Evolutionary conservation across 2,329 filamentous ascomycete genomes (phyloP).

Genomic region (Pleomassaria siparia): DNA sequence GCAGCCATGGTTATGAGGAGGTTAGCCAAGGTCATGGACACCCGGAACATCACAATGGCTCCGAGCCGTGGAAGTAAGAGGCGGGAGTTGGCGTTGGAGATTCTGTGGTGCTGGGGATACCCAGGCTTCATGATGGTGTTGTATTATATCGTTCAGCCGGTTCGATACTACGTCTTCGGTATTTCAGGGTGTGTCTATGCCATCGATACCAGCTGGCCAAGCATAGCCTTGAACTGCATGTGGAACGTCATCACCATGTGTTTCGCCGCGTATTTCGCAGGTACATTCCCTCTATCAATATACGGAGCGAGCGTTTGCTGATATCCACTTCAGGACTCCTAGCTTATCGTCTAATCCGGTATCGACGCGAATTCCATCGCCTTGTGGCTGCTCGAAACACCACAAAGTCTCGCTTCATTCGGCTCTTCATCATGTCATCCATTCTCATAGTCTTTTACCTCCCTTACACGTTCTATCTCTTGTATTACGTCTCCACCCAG

Average conservation of each 20-base stretch:
- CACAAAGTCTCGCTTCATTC: constrained; percentile 62
- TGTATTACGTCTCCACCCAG: constrained; percentile 36
- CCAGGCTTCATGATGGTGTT: constrained; percentile 58
- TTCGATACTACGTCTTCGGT: constrained; percentile 59
- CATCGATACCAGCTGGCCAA: constrained; percentile 60
- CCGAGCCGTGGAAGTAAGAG: constrained; percentile 52
- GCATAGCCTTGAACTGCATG: constrained; percentile 55
- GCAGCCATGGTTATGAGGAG: constrained; percentile 61
- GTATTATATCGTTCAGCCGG: constrained; percentile 62
- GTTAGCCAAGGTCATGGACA: constrained; percentile 63
- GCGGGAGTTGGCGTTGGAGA: constrained; percentile 53
- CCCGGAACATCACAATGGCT: constrained; percentile 55
- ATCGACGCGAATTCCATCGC: constrained; percentile 59
- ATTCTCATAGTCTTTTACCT: constrained; percentile 54
- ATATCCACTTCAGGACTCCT: constrained; percentile 54
- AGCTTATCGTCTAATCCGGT: constrained; percentile 60
- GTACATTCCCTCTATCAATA: constrained; percentile 45
- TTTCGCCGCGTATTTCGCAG: constrained; percentile 58
- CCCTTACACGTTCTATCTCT: constrained; percentile 55
- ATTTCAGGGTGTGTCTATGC: constrained; percentile 61
- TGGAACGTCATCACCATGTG: constrained; percentile 60
- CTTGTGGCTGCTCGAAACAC: constrained; percentile 58
- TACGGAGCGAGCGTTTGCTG: constrained; percentile 6
- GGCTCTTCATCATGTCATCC: constrained; percentile 61
- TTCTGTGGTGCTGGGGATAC: constrained; percentile 57